These are phyloP conservation scores for Macrophomina phaseolina DNA, from an alignment of 2,329 filamentous ascomycete species.

Conservation along the genomic window DNA sequence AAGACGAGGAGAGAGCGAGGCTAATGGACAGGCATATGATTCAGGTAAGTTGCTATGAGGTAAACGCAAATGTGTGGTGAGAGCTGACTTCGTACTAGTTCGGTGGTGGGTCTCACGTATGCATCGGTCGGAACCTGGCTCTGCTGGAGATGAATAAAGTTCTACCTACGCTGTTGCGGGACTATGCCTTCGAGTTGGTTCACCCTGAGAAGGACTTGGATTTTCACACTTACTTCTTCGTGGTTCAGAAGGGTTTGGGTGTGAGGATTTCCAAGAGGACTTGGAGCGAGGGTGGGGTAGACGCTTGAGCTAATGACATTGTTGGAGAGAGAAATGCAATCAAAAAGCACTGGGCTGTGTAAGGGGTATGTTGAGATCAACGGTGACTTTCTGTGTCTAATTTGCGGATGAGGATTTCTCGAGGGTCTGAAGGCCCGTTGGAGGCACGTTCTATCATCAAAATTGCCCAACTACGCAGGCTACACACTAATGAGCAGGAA, in stretches of 20 bases:
- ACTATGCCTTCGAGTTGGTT: conserved; percentile 56
- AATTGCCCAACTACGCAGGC: no score
- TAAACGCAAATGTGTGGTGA: background rate
- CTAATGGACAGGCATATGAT: conserved; percentile 41
- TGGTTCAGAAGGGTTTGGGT: conserved; percentile 63
- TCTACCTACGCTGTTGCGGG: conserved; percentile 35
- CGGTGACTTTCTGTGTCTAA: no score
- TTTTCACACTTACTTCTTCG: conserved; percentile 65
- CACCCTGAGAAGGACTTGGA: conserved; percentile 57
- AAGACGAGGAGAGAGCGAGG: conserved; percentile 35
- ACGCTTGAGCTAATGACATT: background rate
- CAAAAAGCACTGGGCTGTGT: no score
- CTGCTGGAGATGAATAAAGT: conserved; percentile 40
- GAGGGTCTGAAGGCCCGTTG: no score
- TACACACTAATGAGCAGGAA: no score
- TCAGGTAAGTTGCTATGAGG: conserved; percentile 25
- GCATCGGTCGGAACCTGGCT: conserved; percentile 40
- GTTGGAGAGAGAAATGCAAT: background rate
- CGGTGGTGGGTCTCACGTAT: conserved; percentile 42
- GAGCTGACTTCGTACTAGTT: conserved; percentile 31
- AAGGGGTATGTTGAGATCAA: no score
- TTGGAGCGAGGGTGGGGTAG: background rate
- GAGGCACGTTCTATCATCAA: no score
- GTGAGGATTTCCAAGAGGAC: conserved; percentile 54
- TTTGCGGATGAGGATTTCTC: no score